Evolutionary conservation across 2,329 filamentous ascomycete species (phyloP).

Genomic region (Colletotrichum liriopes): DNA sequence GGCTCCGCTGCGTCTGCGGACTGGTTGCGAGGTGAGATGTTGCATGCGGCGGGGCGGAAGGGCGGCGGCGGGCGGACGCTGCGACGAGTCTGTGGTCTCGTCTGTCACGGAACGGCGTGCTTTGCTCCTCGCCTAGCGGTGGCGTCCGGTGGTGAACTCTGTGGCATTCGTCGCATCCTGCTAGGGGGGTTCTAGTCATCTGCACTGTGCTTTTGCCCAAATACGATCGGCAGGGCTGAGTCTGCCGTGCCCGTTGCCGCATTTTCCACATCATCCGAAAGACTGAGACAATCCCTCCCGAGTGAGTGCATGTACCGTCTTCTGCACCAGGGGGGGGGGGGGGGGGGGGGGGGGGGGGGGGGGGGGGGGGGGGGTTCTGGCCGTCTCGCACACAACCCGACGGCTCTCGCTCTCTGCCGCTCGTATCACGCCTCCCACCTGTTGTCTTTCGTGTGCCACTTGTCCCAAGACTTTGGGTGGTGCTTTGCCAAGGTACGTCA

Average conservation of each 20-base stretch:
- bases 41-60: background rate
- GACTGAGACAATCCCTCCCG: background rate
- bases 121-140: background rate
- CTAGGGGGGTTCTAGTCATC: background rate
- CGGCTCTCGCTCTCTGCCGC: too few species aligned
- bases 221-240: slow-evolving; percentile 13
- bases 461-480: slow-evolving; percentile 23
- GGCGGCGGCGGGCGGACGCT: too few species aligned
- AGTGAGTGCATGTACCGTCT: too few species aligned
- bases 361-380: background rate
- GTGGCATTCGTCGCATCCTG: background rate
- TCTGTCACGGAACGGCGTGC: background rate
- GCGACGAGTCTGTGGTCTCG: background rate
- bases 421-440: background rate
- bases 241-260: background rate
- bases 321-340: too few species aligned
- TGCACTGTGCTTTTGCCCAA: background rate
- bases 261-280: background rate
- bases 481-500: slow-evolving; percentile 36
- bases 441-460: background rate
- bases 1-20: too few species aligned
- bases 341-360: too few species aligned
- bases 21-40: background rate
- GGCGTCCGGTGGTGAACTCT: background rate
- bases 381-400: background rate